phyloP scores from a whole-genome alignment of 78 protist species.

The Bigelowiella natans region DNA sequence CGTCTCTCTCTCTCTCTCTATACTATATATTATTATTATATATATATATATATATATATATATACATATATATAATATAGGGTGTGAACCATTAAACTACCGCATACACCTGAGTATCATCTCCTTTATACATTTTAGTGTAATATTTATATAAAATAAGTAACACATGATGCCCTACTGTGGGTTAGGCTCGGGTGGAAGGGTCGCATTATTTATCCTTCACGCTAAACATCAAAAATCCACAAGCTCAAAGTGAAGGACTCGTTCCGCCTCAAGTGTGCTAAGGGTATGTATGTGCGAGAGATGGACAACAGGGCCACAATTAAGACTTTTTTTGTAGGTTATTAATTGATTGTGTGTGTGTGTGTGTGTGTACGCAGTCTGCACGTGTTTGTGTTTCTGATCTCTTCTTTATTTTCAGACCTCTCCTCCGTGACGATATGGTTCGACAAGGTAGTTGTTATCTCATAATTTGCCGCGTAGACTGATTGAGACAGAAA shows the following conservation, averaged over 20 bases:
- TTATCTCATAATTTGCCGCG: no score
- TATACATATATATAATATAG: not conserved
- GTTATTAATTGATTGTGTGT: no score
- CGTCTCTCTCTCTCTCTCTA: no score
- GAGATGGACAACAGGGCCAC: not conserved
- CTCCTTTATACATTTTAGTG: no score
- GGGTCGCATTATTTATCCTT: not conserved
- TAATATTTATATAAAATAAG: no score
- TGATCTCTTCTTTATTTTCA: not conserved
- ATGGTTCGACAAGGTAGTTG: not conserved
- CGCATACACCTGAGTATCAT: no score
- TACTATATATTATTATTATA: not conserved
- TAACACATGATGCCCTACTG: no score
- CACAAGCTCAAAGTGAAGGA: not conserved
- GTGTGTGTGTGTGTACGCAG: no score
- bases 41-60: not conserved
- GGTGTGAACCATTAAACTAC: not conserved
- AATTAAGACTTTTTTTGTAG: not conserved
- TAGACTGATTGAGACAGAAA: no score
- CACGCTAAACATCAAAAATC: not conserved
- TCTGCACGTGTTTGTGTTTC: no score
- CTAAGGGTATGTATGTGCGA: not conserved
- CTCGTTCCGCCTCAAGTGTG: not conserved
- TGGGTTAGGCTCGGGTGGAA: not conserved
- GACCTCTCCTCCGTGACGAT: not conserved